Evolutionary conservation across 495 filamentous ascomycete genomes (phyloP).

Genomic region (Podospora australis): DNA sequence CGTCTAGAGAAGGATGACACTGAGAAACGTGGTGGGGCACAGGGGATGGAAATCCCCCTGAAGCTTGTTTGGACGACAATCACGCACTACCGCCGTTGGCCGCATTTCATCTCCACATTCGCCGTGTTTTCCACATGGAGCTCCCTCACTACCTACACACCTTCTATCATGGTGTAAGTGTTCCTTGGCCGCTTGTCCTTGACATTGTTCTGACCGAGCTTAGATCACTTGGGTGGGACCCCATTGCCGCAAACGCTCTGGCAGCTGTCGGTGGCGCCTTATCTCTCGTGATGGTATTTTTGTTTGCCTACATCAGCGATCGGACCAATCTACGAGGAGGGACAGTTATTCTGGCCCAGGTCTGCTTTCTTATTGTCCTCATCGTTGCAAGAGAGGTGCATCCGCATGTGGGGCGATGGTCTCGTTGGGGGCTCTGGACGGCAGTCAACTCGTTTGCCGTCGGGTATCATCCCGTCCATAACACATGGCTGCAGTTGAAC

Average conservation of each 20-base stretch:
- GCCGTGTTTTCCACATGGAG: conserved; percentile 42
- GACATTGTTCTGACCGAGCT: not conserved
- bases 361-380: conserved; percentile 41
- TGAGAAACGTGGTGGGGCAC: conserved; percentile 5
- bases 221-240: conserved; percentile 32
- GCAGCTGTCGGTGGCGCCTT: conserved; percentile 41
- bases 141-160: conserved; percentile 32
- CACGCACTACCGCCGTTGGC: conserved; percentile 36
- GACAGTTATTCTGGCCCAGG: conserved; percentile 36
- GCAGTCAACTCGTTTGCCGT: conserved; percentile 38
- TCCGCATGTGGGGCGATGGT: conserved; percentile 20
- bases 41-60: conserved; percentile 28
- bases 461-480: conserved; percentile 42
- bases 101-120: conserved; percentile 35
- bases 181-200: not conserved
- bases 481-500: conserved; percentile 46
- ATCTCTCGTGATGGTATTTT: conserved; percentile 31
- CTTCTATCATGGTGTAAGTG: conserved; percentile 25
- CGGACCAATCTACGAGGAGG: conserved; percentile 36
- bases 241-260: conserved; percentile 40
- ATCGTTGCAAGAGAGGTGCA: conserved; percentile 31
- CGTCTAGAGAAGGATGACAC: conserved; percentile 14
- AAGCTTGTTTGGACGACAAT: conserved; percentile 39
- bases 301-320: conserved; percentile 38
- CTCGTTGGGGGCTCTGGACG: conserved; percentile 37